Evolutionary conservation across 345 rosid species (phyloP), one percentile per base, ranked within the genome.

Genomic region (Lepidium sativum): DNA sequence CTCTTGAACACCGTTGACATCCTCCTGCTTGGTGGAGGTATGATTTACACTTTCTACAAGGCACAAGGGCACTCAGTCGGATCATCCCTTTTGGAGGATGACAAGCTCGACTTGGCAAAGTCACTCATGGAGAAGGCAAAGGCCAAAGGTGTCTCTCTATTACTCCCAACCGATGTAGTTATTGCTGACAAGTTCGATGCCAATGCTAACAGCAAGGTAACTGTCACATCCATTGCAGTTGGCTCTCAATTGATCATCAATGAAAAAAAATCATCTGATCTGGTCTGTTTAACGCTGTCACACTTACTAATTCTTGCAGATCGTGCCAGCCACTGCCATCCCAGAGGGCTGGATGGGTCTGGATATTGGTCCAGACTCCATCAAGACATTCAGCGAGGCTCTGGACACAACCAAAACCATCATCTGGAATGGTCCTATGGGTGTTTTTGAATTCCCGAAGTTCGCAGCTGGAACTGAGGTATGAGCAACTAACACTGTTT

Each of bases 361-460:
- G 66, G 98, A 86, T 78, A 69, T 86, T 63, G 92, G 87, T 55
- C 92, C 92, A 56, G 92, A 86, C 41, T 81, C 92, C 43, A 67
- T 92, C 21, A 87, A 83, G 82, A 80, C 91, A 49, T 89, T 92
- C 82, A 84, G 45, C 9, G 86, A 84, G 0, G 92, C 88, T 56
- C 56, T 92, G 71, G 98, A 78, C 57, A 80, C 92, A 25, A 85
- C 95, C 76, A 52, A 92, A 72, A 92, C 98, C 40, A 78, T 92
- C 56, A 92, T 92, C 83, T 92, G 98, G 98, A 92, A 89, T 23
- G 97, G 98, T 72, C 98, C 98, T 9, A 92, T 92, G 98, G 98
- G 97, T 68, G 98, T 87, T 75, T 92, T 92, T 63, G 98, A 92
- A 67, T 92, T 82, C 67, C 88, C 82, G 0, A 85, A 92, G 80